Conservation (phyloP, 2,329 filamentous ascomycete genomes). For the Colletotrichum orchidophilum region DNA sequence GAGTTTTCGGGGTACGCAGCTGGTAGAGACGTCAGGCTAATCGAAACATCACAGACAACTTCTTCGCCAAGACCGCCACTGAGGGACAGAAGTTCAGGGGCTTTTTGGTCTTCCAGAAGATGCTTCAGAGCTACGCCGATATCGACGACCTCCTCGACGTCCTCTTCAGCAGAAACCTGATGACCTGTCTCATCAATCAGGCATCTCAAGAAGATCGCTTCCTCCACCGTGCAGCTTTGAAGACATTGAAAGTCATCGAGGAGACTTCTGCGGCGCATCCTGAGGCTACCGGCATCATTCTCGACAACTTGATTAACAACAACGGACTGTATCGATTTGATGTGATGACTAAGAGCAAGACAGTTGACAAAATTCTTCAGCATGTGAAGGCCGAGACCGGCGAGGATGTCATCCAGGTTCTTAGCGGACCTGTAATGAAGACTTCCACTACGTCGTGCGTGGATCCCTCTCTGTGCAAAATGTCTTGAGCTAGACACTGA, state of each 20-base stretch:
- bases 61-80: constrained; percentile 85
- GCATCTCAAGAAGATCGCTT: constrained; percentile 80
- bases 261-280: constrained; percentile 70
- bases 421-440: constrained; percentile 40
- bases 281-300: constrained; percentile 65
- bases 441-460: constrained; percentile 41
- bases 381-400: constrained; percentile 66
- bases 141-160: constrained; percentile 54
- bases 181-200: constrained; percentile 85
- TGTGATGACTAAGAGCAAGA: constrained; percentile 85
- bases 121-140: constrained; percentile 64
- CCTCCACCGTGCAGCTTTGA: constrained; percentile 80
- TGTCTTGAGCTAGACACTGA: constrained; percentile 43
- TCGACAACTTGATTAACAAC: constrained; percentile 74
- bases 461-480: not conserved
- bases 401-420: constrained; percentile 57
- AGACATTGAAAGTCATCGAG: constrained; percentile 78
- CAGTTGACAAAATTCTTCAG: constrained; percentile 77
- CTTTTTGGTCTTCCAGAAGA: constrained; percentile 85
- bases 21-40: constrained; percentile 36
- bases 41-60: constrained; percentile 65
- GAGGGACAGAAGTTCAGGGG: constrained; percentile 92
- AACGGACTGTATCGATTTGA: constrained; percentile 84
- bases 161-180: constrained; percentile 85
- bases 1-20: constrained; percentile 45